Evolutionary conservation across 352 stramenopile species (phyloP).

Genomic region (Phytophthora citricola): DNA sequence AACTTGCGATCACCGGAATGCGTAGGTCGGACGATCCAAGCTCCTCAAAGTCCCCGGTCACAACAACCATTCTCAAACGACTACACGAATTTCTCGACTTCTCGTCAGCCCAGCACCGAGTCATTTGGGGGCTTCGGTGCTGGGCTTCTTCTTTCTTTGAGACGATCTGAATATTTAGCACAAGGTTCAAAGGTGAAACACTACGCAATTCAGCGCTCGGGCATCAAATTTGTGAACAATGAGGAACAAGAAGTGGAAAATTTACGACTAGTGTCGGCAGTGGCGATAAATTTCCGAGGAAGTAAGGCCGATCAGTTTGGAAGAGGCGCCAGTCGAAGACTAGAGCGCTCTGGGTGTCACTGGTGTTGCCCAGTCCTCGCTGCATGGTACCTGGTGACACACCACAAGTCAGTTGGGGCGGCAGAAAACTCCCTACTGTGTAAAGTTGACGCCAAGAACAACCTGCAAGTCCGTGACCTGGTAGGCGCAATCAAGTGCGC

Average conservation of each 20-base stretch:
- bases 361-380: background rate
- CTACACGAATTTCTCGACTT: too few relatives aligned
- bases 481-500: background rate
- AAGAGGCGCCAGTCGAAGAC: background rate
- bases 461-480: background rate
- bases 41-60: conserved; percentile 13
- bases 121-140: too few relatives aligned
- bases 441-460: background rate
- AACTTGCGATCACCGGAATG: conserved; percentile 44
- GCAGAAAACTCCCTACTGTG: background rate
- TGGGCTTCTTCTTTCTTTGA: too few relatives aligned
- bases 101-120: too few relatives aligned
- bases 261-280: background rate
- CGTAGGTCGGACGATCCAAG: conserved; percentile 14
- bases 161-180: too few relatives aligned
- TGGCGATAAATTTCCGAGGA: background rate
- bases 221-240: background rate
- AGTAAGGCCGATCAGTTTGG: background rate
- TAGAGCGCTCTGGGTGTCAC: background rate
- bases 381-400: background rate
- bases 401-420: background rate
- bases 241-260: background rate
- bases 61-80: background rate
- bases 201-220: background rate
- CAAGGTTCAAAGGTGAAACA: background rate